Evolutionary conservation across 2,329 filamentous ascomycete species (phyloP).

Genomic region (Neopestalotiopsis sp.): DNA sequence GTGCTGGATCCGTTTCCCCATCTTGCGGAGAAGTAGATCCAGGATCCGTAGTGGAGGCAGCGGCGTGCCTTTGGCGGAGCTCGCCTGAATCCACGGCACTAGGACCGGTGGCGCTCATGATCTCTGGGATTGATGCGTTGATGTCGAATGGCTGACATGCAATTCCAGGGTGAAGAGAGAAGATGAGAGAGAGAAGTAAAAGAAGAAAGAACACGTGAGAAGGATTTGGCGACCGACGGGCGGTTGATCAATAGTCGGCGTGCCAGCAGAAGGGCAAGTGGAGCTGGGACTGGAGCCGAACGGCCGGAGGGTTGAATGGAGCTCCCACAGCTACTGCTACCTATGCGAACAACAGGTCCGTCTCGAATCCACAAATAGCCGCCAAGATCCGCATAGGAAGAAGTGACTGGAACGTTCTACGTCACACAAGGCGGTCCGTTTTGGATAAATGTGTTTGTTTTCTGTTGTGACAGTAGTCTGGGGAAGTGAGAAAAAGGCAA

Average conservation of each 20-base stretch:
- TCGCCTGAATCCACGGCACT: constrained; percentile 25
- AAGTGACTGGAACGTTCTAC: constrained; percentile 5
- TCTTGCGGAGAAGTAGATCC: constrained; percentile 19
- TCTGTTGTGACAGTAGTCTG: background rate
- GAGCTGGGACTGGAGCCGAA: background rate
- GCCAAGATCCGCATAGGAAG: constrained; percentile 8
- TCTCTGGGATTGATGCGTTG: background rate
- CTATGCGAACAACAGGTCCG: background rate
- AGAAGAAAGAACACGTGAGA: background rate
- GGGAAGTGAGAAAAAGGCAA: background rate
- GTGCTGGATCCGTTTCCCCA: constrained; percentile 19
- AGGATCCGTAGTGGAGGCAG: constrained; percentile 21
- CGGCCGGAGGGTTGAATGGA: background rate
- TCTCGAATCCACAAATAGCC: constrained; percentile 9
- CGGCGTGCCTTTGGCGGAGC: constrained; percentile 33
- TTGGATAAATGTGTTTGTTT: background rate
- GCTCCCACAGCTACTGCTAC: background rate
- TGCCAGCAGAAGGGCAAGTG: background rate
- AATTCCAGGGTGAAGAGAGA: background rate
- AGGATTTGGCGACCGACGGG: background rate
- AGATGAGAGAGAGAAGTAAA: background rate
- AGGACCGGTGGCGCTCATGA: constrained; percentile 28
- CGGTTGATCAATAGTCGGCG: background rate
- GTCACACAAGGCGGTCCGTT: constrained; percentile 4
- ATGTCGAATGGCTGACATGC: background rate